Conservation (phyloP, 1,284 basidiomycete species). For the Ceratobasidium sp. region DNA sequence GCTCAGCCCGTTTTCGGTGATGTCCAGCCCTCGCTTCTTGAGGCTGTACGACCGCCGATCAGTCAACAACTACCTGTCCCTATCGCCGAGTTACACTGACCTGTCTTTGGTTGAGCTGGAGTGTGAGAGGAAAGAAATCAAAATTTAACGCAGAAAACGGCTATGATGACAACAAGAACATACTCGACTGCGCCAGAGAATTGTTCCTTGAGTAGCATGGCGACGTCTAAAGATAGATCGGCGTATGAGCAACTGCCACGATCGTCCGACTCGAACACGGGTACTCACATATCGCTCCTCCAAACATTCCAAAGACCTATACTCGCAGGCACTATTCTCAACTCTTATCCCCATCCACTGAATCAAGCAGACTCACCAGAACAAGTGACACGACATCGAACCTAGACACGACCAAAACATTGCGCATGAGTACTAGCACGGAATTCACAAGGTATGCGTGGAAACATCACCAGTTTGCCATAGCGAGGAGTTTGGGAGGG, state of each 20-base stretch:
- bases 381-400: constrained; percentile 26
- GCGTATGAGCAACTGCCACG: constrained; percentile 4
- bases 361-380: not conserved
- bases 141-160: too few species aligned
- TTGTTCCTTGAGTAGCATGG: constrained; percentile 18
- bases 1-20: constrained; percentile 64
- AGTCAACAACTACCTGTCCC: not conserved
- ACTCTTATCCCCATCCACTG: not conserved
- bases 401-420: not conserved
- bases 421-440: too few species aligned
- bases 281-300: constrained; percentile 28
- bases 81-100: not conserved
- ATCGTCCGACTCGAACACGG: not conserved
- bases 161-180: not conserved
- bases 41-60: constrained; percentile 52
- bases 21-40: constrained; percentile 61
- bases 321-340: not conserved
- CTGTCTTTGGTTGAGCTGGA: constrained; percentile 20
- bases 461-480: constrained; percentile 20
- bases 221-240: constrained; percentile 12
- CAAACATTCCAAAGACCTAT: constrained; percentile 22
- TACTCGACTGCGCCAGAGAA: constrained; percentile 35
- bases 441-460: not conserved
- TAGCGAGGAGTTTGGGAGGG: not conserved
- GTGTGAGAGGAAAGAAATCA: not conserved